A percentile compares a stretch with the other conserved stretches of the same genome.
These are phyloP conservation scores for Thelephora aurantiotincta DNA, from an alignment of 768 basidiomycete genomes.

Conservation along the genomic window DNA sequence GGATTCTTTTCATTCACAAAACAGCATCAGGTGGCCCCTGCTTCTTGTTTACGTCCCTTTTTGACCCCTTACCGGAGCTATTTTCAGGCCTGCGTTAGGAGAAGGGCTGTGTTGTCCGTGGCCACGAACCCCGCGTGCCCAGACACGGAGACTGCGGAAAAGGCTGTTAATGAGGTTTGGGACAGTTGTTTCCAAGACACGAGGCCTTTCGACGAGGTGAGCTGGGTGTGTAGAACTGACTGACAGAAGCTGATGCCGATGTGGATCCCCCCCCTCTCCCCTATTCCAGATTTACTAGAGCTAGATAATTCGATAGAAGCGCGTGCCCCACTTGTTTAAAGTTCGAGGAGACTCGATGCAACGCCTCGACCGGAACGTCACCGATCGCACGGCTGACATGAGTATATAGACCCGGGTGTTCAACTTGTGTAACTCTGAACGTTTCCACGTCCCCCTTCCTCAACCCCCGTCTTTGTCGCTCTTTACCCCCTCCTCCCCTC, in stretches of 20 bases:
- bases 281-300: not conserved
- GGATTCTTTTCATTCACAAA: conserved; percentile 75
- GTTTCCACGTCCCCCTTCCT: too few species aligned
- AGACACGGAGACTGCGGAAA: conserved; percentile 62
- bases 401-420: too few species aligned
- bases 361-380: too few species aligned
- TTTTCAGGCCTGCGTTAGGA: conserved; percentile 72
- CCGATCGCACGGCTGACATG: too few species aligned
- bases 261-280: too few species aligned
- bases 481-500: conserved; percentile 2
- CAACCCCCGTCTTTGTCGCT: conserved; percentile 4
- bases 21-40: conserved; percentile 70
- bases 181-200: conserved; percentile 94
- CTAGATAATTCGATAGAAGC: conserved; percentile 6
- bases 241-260: too few species aligned
- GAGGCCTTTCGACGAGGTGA: conserved; percentile 91
- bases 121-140: conserved; percentile 69
- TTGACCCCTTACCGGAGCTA: conserved; percentile 1
- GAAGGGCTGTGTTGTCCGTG: conserved; percentile 76
- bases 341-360: too few species aligned
- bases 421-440: too few species aligned
- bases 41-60: conserved; percentile 6
- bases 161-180: conserved; percentile 93
- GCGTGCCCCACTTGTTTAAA: too few species aligned
- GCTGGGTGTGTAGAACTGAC: conserved; percentile 4